Evolutionary conservation across 169 alveolate species (phyloP).

Genomic region (Plasmodium inui): DNA sequence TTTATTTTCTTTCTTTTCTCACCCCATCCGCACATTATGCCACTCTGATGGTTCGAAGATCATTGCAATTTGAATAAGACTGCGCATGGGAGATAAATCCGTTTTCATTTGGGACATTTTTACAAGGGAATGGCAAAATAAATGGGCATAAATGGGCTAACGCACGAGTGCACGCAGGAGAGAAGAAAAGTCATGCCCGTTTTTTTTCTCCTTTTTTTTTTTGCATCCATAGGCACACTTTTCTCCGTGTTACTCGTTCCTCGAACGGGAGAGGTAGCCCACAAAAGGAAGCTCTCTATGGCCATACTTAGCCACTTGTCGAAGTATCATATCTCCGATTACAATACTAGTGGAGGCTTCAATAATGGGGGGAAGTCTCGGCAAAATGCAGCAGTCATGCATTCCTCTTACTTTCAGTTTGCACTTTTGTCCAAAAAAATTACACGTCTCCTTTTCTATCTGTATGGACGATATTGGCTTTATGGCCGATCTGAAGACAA

Average conservation of each 20-base stretch:
- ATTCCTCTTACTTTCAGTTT: constrained; percentile 23
- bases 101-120: neutral
- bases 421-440: constrained; percentile 22
- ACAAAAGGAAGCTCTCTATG: constrained; percentile 23
- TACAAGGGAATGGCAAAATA: neutral
- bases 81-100: neutral
- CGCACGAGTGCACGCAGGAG: neutral
- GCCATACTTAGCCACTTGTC: constrained; percentile 42
- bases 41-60: neutral
- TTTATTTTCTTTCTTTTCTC: neutral
- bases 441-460: constrained; percentile 53
- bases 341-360: constrained; percentile 36
- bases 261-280: neutral
- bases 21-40: neutral
- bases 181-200: neutral
- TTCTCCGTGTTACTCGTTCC: neutral
- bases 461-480: constrained; percentile 39
- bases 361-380: constrained; percentile 40
- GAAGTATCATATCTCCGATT: constrained; percentile 41
- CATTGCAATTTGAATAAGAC: neutral
- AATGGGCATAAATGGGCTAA: neutral
- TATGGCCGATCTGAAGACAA: constrained; percentile 46
- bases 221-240: neutral
- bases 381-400: constrained; percentile 42
- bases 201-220: no score